A percentile compares a stretch with the other conserved stretches of the same genome.
Conservation (phyloP, 2,329 filamentous ascomycete genomes). For the Fonsecaea pedrosoi region DNA sequence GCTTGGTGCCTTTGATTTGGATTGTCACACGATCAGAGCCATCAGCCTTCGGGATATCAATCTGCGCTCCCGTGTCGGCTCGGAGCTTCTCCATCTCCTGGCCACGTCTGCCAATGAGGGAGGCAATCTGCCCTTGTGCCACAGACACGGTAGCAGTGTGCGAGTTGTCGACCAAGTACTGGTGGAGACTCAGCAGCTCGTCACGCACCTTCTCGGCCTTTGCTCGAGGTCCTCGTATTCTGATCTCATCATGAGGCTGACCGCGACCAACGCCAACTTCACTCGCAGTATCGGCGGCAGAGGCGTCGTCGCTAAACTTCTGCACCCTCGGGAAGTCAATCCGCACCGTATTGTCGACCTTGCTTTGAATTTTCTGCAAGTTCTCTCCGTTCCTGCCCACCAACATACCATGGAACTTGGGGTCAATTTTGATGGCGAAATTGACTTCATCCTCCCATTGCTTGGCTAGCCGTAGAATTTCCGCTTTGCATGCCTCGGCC, state of each 20-base stretch:
- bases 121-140: constrained; percentile 90
- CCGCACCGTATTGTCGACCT: constrained; percentile 77
- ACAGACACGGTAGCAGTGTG: constrained; percentile 80
- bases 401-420: constrained; percentile 91
- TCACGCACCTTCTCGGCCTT: constrained; percentile 91
- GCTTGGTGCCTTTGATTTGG: constrained; percentile 88
- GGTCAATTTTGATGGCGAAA: constrained; percentile 84
- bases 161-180: constrained; percentile 89
- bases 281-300: constrained; percentile 71
- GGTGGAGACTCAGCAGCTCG: constrained; percentile 84
- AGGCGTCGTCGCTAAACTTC: constrained; percentile 69
- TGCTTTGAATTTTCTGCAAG: constrained; percentile 88
- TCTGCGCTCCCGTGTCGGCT: constrained; percentile 81
- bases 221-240: constrained; percentile 88
- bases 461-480: constrained; percentile 79
- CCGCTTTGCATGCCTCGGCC: constrained; percentile 81
- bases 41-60: constrained; percentile 87
- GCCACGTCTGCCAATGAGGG: constrained; percentile 88
- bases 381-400: constrained; percentile 87
- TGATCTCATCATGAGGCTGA: constrained; percentile 86
- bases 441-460: constrained; percentile 91
- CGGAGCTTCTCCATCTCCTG: constrained; percentile 90
- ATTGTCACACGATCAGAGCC: constrained; percentile 78
- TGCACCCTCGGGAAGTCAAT: constrained; percentile 86
- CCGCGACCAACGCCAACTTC: constrained; percentile 68